A percentile compares a stretch with the other conserved stretches of the same genome.
Evolutionary conservation across 768 basidiomycete genomes (phyloP).

Genomic region (Boletus tylopilopsis): DNA sequence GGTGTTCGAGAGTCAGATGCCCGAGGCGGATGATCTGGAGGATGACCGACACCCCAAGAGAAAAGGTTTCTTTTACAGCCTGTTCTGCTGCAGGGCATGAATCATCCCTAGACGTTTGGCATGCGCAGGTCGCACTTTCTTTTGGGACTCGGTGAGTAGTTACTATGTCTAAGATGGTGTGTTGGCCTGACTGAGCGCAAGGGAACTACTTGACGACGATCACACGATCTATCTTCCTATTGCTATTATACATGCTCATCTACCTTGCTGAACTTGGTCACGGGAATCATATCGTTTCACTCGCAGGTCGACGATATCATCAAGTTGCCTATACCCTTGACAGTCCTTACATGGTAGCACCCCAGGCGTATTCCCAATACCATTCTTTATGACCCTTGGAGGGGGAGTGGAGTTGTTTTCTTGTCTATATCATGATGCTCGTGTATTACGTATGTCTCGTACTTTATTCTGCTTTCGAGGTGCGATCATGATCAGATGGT

Average conservation of each 20-base stretch:
- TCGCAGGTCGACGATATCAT: constrained; percentile 32
- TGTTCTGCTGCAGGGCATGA: constrained; percentile 68
- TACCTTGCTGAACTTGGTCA: constrained; percentile 28
- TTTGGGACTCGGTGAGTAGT: constrained; percentile 23
- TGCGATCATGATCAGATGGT: constrained; percentile 7
- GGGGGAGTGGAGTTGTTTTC: constrained; percentile 13
- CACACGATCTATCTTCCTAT: constrained; percentile 30
- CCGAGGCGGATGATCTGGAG: constrained; percentile 53
- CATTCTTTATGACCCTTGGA: too few species aligned
- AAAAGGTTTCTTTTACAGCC: constrained; percentile 57
- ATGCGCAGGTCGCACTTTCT: constrained; percentile 29
- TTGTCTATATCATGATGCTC: constrained; percentile 28
- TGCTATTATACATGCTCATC: constrained; percentile 33
- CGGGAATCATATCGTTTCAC: constrained; percentile 27
- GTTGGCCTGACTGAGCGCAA: constrained; percentile 1
- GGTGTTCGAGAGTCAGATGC: constrained; percentile 67
- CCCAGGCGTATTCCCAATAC: constrained; percentile 10
- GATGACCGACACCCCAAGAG: constrained; percentile 64
- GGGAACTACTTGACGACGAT: constrained; percentile 29
- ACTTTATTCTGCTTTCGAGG: constrained; percentile 28
- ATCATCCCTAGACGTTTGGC: constrained; percentile 26
- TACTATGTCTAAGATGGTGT: too few species aligned
- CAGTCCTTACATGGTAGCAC: constrained; percentile 26
- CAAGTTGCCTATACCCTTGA: constrained; percentile 25
- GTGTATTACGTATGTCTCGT: constrained; percentile 29